Conservation (phyloP, 2,329 filamentous ascomycete genomes). For the Colletotrichum tofieldiae region DNA sequence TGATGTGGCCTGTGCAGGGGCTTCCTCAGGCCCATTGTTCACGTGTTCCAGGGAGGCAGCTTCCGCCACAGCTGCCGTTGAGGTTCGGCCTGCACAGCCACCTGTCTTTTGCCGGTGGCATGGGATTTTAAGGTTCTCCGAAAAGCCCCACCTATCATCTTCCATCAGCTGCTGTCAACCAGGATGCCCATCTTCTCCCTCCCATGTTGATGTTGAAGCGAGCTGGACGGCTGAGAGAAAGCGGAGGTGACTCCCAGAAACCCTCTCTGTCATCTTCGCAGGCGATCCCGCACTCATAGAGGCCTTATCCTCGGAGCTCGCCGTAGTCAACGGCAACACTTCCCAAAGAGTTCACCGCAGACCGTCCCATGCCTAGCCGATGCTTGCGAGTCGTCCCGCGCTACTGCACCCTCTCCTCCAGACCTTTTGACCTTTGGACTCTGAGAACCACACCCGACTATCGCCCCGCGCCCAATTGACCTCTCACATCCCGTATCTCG, state of each 20-base stretch:
- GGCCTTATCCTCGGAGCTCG: conserved; percentile 25
- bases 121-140: not conserved
- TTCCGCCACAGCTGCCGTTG: conserved; percentile 23
- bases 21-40: conserved; percentile 32
- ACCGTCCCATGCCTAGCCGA: conserved; percentile 7
- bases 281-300: not conserved
- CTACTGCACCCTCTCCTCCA: conserved; percentile 33
- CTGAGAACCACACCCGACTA: conserved; percentile 22
- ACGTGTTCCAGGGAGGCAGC: conserved; percentile 23
- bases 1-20: conserved; percentile 33
- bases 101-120: not conserved
- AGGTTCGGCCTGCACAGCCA: conserved; percentile 28
- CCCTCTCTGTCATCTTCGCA: not conserved
- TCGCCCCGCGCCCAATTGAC: conserved; percentile 44
- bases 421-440: not conserved
- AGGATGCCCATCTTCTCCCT: conserved; percentile 1
- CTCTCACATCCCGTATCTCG: conserved; percentile 46
- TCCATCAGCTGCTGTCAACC: not conserved
- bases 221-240: not conserved
- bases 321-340: conserved; percentile 24
- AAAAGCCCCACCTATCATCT: not conserved
- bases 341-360: conserved; percentile 35
- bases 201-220: not conserved
- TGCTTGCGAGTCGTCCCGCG: conserved; percentile 12
- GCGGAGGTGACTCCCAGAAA: not conserved